phyloP scores from a whole-genome alignment of 352 stramenopile species.

The Globisporangium orthogonon region DNA sequence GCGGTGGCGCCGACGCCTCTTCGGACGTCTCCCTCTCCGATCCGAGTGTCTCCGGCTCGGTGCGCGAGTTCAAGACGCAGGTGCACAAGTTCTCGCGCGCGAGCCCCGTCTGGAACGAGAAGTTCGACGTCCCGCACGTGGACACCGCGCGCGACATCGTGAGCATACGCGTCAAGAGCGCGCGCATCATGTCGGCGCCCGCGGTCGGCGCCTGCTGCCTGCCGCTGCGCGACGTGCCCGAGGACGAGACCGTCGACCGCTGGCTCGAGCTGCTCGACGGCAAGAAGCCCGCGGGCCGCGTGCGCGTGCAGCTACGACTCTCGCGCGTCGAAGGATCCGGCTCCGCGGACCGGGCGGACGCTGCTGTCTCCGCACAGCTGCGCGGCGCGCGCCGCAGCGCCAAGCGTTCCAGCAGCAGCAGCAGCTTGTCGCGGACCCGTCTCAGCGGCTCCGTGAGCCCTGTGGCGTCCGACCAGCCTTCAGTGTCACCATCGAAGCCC shows the following conservation, averaged over 20 bases:
- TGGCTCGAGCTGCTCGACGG: constrained; percentile 51
- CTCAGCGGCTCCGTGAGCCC: constrained; percentile 11
- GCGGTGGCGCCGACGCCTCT: neutral
- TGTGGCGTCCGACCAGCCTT: neutral
- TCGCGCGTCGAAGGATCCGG: constrained; percentile 21
- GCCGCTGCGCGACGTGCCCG: constrained; percentile 32
- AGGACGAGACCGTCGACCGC: constrained; percentile 41
- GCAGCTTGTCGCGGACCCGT: constrained; percentile 11
- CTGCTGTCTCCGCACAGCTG: neutral
- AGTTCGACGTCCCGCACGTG: constrained; percentile 57
- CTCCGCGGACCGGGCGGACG: constrained; percentile 15
- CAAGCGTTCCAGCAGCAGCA: constrained; percentile 5
- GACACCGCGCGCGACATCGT: constrained; percentile 43
- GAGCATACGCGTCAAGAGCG: constrained; percentile 68
- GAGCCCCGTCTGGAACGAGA: constrained; percentile 71
- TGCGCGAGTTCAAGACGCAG: constrained; percentile 57
- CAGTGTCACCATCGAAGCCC: neutral
- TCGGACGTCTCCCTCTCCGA: constrained; percentile 5
- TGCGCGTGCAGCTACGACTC: constrained; percentile 65
- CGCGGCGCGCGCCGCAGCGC: neutral
- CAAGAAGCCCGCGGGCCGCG: constrained; percentile 48
- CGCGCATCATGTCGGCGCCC: constrained; percentile 53
- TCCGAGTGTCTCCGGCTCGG: constrained; percentile 3
- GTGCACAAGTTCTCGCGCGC: constrained; percentile 45
- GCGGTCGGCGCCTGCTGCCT: constrained; percentile 49